phyloP scores from a whole-genome alignment of 192 early-diverging fungal species.

The Mortierella alpina region DNA sequence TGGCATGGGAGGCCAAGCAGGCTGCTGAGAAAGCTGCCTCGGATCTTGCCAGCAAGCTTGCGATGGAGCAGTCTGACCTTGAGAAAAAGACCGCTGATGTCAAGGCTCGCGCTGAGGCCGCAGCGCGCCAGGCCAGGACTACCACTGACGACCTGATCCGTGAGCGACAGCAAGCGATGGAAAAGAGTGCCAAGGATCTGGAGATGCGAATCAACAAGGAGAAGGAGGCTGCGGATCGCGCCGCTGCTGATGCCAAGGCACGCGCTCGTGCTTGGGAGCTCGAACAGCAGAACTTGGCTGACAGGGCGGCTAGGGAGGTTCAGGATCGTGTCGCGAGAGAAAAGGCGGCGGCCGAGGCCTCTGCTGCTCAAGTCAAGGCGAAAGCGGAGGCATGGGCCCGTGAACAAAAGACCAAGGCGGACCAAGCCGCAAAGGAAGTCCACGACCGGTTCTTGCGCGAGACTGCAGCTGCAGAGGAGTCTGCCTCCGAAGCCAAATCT shows the following conservation, averaged over 20 bases:
- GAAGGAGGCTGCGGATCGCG: constrained; percentile 12
- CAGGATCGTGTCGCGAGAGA: constrained; percentile 1
- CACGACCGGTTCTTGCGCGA: constrained; percentile 12
- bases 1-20: constrained; percentile 9
- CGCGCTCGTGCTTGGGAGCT: constrained; percentile 19
- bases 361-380: constrained; percentile 7
- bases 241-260: constrained; percentile 3
- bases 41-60: constrained; percentile 13
- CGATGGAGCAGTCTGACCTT: constrained; percentile 14
- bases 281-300: constrained; percentile 6
- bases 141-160: neutral
- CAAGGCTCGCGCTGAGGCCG: constrained; percentile 12
- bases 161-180: constrained; percentile 15
- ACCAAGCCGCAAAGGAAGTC: constrained; percentile 7
- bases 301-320: constrained; percentile 10
- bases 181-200: constrained; percentile 13
- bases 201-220: constrained; percentile 11
- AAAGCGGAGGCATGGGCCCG: constrained; percentile 17
- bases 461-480: constrained; percentile 10
- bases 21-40: constrained; percentile 8
- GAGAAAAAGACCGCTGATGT: constrained; percentile 13
- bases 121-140: constrained; percentile 9
- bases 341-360: constrained; percentile 13
- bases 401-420: constrained; percentile 19
- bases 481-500: constrained; percentile 8